phyloP scores from a whole-genome alignment of 768 basidiomycete species.

The Auricularia auricula-judae region DNA sequence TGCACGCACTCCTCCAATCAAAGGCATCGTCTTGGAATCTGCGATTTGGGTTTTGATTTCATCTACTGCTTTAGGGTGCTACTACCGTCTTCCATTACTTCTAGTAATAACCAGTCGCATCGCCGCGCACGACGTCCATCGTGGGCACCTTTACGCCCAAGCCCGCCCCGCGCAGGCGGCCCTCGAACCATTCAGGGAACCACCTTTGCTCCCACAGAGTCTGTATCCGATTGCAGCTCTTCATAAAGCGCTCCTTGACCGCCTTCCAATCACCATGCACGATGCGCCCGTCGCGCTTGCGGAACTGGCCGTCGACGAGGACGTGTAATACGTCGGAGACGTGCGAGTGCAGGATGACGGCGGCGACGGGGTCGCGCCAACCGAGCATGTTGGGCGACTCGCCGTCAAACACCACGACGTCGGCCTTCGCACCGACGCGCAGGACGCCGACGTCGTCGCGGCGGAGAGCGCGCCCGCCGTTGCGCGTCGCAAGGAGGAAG shows the following conservation, averaged over 20 bases:
- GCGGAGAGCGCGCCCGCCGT: neutral
- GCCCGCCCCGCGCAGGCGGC: too few species aligned
- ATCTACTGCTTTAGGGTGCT: too few species aligned
- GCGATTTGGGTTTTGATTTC: too few species aligned
- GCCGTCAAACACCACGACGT: neutral
- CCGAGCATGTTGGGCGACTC: neutral
- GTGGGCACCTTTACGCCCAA: too few species aligned
- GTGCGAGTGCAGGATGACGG: neutral
- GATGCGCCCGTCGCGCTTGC: neutral
- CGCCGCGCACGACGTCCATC: too few species aligned
- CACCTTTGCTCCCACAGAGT: too few species aligned
- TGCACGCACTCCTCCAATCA: too few species aligned
- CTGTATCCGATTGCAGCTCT: neutral
- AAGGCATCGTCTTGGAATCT: too few species aligned
- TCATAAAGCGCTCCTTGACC: neutral
- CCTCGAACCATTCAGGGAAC: too few species aligned
- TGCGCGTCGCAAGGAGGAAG: neutral
- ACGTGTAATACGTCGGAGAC: neutral
- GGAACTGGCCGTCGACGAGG: neutral
- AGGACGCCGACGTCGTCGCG: neutral
- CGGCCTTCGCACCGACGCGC: neutral
- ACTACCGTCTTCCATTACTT: too few species aligned
- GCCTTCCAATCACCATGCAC: neutral
- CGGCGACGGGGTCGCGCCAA: neutral
- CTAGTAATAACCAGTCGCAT: too few species aligned